A percentile compares a stretch with the other conserved stretches of the same genome.
phyloP scores from a whole-genome alignment of 345 rosid species.

The Viola odorata region DNA sequence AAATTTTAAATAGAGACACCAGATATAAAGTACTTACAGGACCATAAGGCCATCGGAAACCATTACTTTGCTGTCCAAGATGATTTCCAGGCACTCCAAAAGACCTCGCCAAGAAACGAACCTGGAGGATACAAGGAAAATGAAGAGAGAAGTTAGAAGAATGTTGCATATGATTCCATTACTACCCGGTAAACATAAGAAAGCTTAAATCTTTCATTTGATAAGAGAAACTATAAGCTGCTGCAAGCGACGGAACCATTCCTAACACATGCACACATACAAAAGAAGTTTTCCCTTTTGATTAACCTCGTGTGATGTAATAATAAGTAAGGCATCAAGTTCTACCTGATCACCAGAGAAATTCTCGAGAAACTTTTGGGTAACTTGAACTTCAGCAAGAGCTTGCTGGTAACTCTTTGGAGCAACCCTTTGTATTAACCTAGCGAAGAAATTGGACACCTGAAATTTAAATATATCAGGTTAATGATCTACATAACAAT shows the following conservation, averaged over 20 bases:
- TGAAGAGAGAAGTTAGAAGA: conserved; percentile 1
- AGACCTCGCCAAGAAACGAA: conserved; percentile 88
- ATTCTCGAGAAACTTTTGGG: conserved; percentile 81
- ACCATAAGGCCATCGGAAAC: conserved; percentile 98
- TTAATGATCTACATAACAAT: background rate
- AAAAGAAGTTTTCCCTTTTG: too few relatives aligned
- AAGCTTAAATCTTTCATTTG: too few relatives aligned
- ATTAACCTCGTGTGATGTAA: too few relatives aligned
- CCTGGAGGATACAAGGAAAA: conserved; percentile 35
- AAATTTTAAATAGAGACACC: background rate
- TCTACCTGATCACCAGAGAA: conserved; percentile 94
- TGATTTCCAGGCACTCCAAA: conserved; percentile 94
- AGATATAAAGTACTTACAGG: conserved; percentile 47
- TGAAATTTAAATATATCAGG: conserved; percentile 23
- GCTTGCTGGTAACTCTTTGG: conserved; percentile 99
- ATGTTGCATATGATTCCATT: background rate
- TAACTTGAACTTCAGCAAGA: conserved; percentile 76
- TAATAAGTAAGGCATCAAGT: background rate
- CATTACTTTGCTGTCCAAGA: conserved; percentile 95
- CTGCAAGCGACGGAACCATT: too few relatives aligned
- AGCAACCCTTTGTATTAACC: conserved; percentile 85
- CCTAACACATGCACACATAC: too few relatives aligned
- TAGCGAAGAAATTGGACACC: conserved; percentile 83
- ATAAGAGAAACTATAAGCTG: too few relatives aligned
- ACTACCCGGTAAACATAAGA: background rate